A percentile compares a stretch with the other conserved stretches of the same genome.
These are phyloP conservation scores for Pseudogymnoascus sp. DNA, from an alignment of 2,329 filamentous ascomycete species.

Conservation along the genomic window DNA sequence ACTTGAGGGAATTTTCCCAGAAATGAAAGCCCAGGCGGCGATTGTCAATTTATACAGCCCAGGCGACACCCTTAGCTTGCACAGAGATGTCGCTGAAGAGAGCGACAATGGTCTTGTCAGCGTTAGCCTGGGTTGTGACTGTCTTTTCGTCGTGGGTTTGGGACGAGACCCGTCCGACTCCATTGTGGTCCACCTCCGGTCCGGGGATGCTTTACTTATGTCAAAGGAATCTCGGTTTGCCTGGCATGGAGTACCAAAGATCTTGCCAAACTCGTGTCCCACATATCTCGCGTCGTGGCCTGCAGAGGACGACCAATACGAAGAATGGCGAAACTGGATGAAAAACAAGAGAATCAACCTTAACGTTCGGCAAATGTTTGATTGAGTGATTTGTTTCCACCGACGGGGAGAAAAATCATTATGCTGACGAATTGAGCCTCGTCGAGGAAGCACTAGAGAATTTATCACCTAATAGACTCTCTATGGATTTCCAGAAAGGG, in stretches of 20 bases:
- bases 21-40: conserved; percentile 74
- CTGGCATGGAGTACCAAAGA: conserved; percentile 92
- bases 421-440: not conserved
- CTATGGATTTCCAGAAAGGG: not conserved
- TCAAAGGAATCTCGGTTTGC: conserved; percentile 71
- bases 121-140: conserved; percentile 83
- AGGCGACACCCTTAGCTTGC: conserved; percentile 83
- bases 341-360: conserved; percentile 77
- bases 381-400: conserved; percentile 27
- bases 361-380: conserved; percentile 83
- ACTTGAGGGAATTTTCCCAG: conserved; percentile 63
- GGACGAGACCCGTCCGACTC: conserved; percentile 16
- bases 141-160: conserved; percentile 75
- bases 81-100: conserved; percentile 87
- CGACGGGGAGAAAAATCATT: not conserved
- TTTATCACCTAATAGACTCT: not conserved
- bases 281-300: conserved; percentile 70
- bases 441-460: not conserved
- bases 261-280: conserved; percentile 73
- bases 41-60: conserved; percentile 92
- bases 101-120: conserved; percentile 73
- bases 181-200: conserved; percentile 60
- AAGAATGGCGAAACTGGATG: conserved; percentile 83
- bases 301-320: conserved; percentile 32
- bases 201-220: conserved; percentile 91